A percentile compares a stretch with the other conserved stretches of the same genome.
Evolutionary conservation across 768 basidiomycete genomes (phyloP).

Genomic region (Trametes punicea): DNA sequence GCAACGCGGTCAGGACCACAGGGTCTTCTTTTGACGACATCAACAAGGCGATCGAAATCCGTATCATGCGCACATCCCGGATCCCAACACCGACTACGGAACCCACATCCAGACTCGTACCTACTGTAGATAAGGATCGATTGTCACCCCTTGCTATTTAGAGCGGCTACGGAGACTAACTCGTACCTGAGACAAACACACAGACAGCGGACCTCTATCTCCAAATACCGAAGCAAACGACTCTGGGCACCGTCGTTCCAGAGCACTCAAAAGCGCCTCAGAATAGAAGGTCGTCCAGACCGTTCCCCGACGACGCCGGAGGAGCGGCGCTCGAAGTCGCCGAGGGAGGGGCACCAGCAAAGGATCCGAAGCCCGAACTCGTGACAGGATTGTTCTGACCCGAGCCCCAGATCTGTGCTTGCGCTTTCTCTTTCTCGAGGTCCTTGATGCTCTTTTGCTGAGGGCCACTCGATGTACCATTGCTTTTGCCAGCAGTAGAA

Average conservation of each 20-base stretch:
- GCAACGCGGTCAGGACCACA: neutral
- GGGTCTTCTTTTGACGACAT: neutral
- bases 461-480: neutral
- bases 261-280: slow-evolving; percentile 22
- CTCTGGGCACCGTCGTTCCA: neutral
- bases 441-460: slow-evolving; percentile 76
- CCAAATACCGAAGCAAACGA: slow-evolving; percentile 15
- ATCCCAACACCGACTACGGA: too few relatives aligned
- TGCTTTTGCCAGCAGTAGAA: slow-evolving; percentile 34
- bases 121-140: too few relatives aligned
- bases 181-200: slow-evolving; percentile 7
- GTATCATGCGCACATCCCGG: neutral
- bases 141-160: too few relatives aligned
- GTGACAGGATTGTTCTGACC: slow-evolving; percentile 23
- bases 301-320: slow-evolving; percentile 24
- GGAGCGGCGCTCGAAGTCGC: slow-evolving; percentile 20
- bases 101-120: neutral
- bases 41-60: neutral
- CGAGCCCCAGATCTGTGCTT: slow-evolving; percentile 75
- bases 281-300: slow-evolving; percentile 40
- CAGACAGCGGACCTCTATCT: slow-evolving; percentile 15
- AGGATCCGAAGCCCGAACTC: slow-evolving; percentile 30
- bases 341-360: slow-evolving; percentile 21
- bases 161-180: too few relatives aligned
- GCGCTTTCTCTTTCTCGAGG: slow-evolving; percentile 82